A percentile compares a stretch with the other conserved stretches of the same genome.
These are phyloP conservation scores for Neurospora terricola DNA, from an alignment of 495 filamentous ascomycete genomes.

Conservation along the genomic window DNA sequence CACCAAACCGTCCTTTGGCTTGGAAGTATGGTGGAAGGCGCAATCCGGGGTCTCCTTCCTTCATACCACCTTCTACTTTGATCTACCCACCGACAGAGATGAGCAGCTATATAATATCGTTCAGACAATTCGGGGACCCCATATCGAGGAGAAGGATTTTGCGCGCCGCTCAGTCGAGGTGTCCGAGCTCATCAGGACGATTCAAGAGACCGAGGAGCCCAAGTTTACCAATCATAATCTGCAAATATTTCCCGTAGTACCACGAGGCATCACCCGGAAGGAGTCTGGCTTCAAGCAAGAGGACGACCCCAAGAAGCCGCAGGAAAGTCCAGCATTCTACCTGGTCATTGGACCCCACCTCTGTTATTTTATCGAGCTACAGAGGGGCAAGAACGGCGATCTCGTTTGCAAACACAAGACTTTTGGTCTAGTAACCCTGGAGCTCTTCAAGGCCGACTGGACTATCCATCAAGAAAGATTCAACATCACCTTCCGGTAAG, in stretches of 20 bases:
- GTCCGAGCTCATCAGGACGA: constrained; percentile 43
- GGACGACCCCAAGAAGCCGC: constrained; percentile 44
- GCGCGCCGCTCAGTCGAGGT: constrained; percentile 37
- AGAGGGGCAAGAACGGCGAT: constrained; percentile 41
- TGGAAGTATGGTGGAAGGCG: constrained; percentile 73
- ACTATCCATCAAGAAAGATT: constrained; percentile 69
- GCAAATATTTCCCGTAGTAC: constrained; percentile 76
- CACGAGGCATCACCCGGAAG: constrained; percentile 49
- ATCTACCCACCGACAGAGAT: constrained; percentile 61
- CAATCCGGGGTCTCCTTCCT: constrained; percentile 44
- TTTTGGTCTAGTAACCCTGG: constrained; percentile 69
- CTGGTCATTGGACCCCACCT: constrained; percentile 78
- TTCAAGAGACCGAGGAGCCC: constrained; percentile 53
- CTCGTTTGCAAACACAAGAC: constrained; percentile 32
- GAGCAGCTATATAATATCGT: constrained; percentile 65
- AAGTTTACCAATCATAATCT: constrained; percentile 62
- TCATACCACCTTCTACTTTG: constrained; percentile 54
- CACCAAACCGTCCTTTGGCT: constrained; percentile 63
- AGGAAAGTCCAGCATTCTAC: constrained; percentile 77
- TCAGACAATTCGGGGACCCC: constrained; percentile 40
- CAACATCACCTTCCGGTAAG: constrained; percentile 71
- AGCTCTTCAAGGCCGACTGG: constrained; percentile 26
- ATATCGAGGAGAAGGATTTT: constrained; percentile 28
- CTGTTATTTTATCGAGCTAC: constrained; percentile 62
- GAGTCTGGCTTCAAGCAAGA: constrained; percentile 36